Evolutionary conservation across 345 rosid species (phyloP).

Genomic region (Linum usitatissimum): DNA sequence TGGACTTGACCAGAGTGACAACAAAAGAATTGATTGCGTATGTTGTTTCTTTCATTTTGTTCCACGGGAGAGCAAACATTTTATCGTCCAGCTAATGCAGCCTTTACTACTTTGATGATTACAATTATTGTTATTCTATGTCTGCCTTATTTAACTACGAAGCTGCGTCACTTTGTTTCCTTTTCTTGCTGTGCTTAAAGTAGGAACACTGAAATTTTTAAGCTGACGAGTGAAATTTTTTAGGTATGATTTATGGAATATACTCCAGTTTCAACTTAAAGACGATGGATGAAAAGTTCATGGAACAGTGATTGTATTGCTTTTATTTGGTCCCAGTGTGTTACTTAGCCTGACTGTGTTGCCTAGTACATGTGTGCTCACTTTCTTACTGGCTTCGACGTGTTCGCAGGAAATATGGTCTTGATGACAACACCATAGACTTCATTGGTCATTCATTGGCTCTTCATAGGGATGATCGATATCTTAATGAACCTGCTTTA

Average conservation of each 20-base stretch:
- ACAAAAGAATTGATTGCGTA: conserved; percentile 85
- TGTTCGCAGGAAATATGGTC: conserved; percentile 72
- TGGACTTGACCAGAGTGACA: conserved; percentile 80
- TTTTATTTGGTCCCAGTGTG: not conserved
- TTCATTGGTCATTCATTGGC: conserved; percentile 98
- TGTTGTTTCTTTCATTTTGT: conserved; percentile 19
- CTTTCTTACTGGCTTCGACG: conserved; percentile 2
- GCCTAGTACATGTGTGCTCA: not conserved
- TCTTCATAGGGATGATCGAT: conserved; percentile 75
- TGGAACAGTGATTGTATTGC: not conserved
- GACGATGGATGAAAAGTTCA: not conserved
- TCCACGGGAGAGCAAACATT: not conserved
- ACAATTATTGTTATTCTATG: not conserved
- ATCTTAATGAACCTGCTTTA: conserved; percentile 77
- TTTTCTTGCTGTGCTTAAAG: not conserved
- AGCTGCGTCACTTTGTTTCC: not conserved
- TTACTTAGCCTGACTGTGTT: not conserved
- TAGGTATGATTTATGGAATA: not conserved
- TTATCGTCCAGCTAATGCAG: not conserved
- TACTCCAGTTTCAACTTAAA: not conserved
- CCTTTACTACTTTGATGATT: not conserved
- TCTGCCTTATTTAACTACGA: not conserved
- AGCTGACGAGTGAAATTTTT: too few species aligned
- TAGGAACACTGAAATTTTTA: not conserved
- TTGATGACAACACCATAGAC: conserved; percentile 76